These are phyloP conservation scores for Boletus fagicola DNA, from an alignment of 768 basidiomycete species.

Conservation along the genomic window DNA sequence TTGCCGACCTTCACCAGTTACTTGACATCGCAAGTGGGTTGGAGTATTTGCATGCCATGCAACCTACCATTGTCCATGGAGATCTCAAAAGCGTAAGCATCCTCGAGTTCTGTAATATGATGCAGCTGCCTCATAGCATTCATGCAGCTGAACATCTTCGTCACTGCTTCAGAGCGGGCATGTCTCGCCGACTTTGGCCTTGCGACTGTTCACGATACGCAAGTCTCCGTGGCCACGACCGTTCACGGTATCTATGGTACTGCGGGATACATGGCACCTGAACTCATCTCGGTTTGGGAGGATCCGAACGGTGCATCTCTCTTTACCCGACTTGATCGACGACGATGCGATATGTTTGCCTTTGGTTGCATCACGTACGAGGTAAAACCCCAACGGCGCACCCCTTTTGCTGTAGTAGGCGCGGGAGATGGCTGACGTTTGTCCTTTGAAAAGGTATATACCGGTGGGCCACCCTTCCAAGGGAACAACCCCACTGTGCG, in stretches of 20 bases:
- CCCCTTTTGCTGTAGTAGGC: background rate
- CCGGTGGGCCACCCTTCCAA: constrained; percentile 27
- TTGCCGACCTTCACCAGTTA: constrained; percentile 28
- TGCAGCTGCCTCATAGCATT: background rate
- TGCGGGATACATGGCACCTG: constrained; percentile 29
- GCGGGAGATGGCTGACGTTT: background rate
- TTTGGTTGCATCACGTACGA: constrained; percentile 36
- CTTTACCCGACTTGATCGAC: constrained; percentile 21
- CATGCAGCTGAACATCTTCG: constrained; percentile 29
- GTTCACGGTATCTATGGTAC: constrained; percentile 20
- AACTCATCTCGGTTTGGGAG: constrained; percentile 18
- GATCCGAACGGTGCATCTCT: constrained; percentile 10
- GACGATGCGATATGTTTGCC: constrained; percentile 37
- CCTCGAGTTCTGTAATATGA: background rate
- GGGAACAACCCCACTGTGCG: constrained; percentile 15
- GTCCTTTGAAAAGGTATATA: constrained; percentile 26
- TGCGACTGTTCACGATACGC: constrained; percentile 18
- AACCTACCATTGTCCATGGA: constrained; percentile 42
- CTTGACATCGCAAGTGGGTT: constrained; percentile 39
- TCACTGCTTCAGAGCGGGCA: constrained; percentile 24
- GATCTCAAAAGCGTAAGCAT: constrained; percentile 42
- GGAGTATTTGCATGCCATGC: constrained; percentile 37
- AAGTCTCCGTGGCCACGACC: constrained; percentile 15
- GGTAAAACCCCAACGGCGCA: constrained; percentile 15
- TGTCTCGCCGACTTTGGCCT: constrained; percentile 37